Evolutionary conservation across 2,329 filamentous ascomycete genomes (phyloP), one percentile per base, ranked within the genome.

Genomic region (Trichoderma sp.): DNA sequence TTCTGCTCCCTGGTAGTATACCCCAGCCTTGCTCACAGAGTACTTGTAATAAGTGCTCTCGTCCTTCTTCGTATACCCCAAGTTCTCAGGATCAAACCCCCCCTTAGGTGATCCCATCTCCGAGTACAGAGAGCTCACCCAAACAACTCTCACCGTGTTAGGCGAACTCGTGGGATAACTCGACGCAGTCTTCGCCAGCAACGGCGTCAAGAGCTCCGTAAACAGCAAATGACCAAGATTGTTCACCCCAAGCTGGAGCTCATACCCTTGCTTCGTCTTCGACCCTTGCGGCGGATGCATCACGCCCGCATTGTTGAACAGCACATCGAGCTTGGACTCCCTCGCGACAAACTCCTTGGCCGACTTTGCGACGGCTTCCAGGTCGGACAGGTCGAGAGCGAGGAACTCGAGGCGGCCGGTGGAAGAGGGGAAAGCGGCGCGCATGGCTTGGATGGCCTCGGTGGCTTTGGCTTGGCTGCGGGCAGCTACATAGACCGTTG

Each of bases 401-500:
- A 84, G 71, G 53, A 80, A 83, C 19, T 56, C 57, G 37, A 67
- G 4, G 74, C 80, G 25, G 70, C 71, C 2, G 12, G 35, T 63
- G 5, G 65, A 61, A 12, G 34, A 17, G 4, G 48, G 58, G 35
- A 22, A 50, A 80, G 78, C 1, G 29, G 29, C 0, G 72, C 69
- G 15, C 73, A 67, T 59, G 19, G 73, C 69, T 3, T 76, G 72
- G 25, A 87, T 83, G 10, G 83, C 83, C 0, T 72, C 66, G 3
- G 76, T 72, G 10, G 79, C 82, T 70, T 84, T 84, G 3, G 76
- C 71, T n/a, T 78, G 70, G 1, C 79, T 81, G 19, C 86, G 83
- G 0, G 81, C 81, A 4, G 84, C 83, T 42, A 87, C 73, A 73
- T 87, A 88, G 39, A 88, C 82, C 3, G 78, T 86, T 29, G 79